A percentile compares a stretch with the other conserved stretches of the same genome.
These are phyloP conservation scores for Glycyrrhiza uralensis DNA, from an alignment of 306 rosid genomes.

Conservation along the genomic window DNA sequence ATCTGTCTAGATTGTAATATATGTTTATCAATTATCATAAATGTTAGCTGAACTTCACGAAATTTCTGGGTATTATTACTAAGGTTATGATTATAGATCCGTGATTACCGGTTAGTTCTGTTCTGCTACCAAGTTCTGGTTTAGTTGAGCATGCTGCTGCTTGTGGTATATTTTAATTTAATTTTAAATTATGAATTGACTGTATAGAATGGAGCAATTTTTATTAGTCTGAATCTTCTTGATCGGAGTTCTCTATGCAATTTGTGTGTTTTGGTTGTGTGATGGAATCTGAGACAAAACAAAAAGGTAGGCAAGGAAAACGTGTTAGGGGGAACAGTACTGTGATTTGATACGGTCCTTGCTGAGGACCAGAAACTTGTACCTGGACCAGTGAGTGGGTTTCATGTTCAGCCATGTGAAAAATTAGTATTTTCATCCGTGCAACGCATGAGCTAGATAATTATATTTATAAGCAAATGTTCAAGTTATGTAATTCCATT, in stretches of 20 bases:
- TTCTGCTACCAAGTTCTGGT: background rate
- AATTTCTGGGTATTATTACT: background rate
- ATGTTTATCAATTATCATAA: constrained; percentile 22
- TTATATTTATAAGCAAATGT: too few species aligned
- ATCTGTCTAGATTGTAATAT: constrained; percentile 15
- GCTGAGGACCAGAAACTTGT: background rate
- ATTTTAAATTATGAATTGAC: too few species aligned
- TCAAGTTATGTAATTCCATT: too few species aligned
- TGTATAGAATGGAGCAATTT: background rate
- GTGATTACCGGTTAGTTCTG: background rate
- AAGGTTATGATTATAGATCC: background rate
- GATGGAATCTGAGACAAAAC: background rate
- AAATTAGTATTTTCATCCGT: too few species aligned
- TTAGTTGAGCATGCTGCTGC: background rate
- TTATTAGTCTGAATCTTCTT: background rate
- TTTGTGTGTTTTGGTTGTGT: background rate
- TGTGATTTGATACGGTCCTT: background rate
- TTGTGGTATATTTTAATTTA: background rate
- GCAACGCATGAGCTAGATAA: too few species aligned
- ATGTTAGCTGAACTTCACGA: constrained; percentile 6
- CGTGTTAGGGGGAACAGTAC: constrained; percentile 11
- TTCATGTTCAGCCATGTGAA: too few species aligned
- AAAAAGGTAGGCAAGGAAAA: constrained; percentile 3
- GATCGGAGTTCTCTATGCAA: background rate
- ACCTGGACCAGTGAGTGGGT: background rate